These are phyloP conservation scores for Candida khao-thaluensis DNA, from an alignment of 805 yeast species.

Conservation along the genomic window DNA sequence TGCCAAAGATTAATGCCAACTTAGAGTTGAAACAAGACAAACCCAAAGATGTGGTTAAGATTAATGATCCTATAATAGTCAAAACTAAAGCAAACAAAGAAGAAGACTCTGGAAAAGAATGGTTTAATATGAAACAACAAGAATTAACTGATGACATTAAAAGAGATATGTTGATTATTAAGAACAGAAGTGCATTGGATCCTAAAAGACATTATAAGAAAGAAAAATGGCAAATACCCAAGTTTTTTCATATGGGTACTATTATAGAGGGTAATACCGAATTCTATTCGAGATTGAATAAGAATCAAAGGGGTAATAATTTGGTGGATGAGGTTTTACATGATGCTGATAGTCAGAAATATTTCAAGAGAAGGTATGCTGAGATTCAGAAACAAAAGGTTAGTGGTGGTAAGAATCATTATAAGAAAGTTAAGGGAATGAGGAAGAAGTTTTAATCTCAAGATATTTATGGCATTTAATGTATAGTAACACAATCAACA, in stretches of 20 bases:
- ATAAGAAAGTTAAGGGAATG: slow-evolving; percentile 60
- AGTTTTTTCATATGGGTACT: slow-evolving; percentile 85
- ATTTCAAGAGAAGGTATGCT: slow-evolving; percentile 79
- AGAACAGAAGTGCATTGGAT: slow-evolving; percentile 87
- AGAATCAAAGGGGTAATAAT: slow-evolving; percentile 72
- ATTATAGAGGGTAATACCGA: slow-evolving; percentile 81
- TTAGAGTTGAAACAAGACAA: slow-evolving; percentile 22
- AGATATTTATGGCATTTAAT: neutral
- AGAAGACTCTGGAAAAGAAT: slow-evolving; percentile 52
- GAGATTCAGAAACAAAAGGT: slow-evolving; percentile 68
- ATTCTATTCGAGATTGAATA: slow-evolving; percentile 65
- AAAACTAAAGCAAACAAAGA: slow-evolving; percentile 17
- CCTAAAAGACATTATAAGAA: slow-evolving; percentile 95
- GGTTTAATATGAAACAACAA: slow-evolving; percentile 81
- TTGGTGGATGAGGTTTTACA: slow-evolving; percentile 80
- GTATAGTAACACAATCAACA: neutral
- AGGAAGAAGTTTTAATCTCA: slow-evolving; percentile 47
- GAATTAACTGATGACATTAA: slow-evolving; percentile 70
- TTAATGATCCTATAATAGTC: slow-evolving; percentile 48
- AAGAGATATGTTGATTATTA: slow-evolving; percentile 73
- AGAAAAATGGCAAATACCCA: slow-evolving; percentile 74
- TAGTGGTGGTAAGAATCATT: slow-evolving; percentile 67
- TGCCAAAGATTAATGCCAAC: slow-evolving; percentile 41
- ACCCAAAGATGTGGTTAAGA: slow-evolving; percentile 24
- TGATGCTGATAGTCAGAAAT: slow-evolving; percentile 65